Percentiles rank a stretch among this genome's conserved stretches.
These are phyloP conservation scores for Noccaea bulbosa DNA, from an alignment of 345 rosid species.

Conservation along the genomic window DNA sequence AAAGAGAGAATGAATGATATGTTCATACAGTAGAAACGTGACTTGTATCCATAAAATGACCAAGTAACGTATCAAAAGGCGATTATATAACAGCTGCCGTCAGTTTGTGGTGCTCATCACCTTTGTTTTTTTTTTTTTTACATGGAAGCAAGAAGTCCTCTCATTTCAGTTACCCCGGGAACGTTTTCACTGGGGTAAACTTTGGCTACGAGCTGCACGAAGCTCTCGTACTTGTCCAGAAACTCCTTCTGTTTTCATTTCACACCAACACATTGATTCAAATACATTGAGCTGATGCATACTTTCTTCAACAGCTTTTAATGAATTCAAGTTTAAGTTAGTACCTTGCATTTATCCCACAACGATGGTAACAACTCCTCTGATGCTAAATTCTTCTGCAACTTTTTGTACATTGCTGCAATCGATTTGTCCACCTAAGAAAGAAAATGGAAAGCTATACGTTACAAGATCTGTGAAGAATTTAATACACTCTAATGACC, in stretches of 20 bases:
- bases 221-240: conserved; percentile 93
- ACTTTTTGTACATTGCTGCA: conserved; percentile 84
- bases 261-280: conserved; percentile 5
- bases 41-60: not conserved
- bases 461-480: not conserved
- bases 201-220: conserved; percentile 84
- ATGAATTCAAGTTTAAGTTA: not conserved
- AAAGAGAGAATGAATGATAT: not conserved
- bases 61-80: not conserved
- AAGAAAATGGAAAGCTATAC: not conserved
- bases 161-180: conserved; percentile 78
- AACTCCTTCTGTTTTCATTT: conserved; percentile 77
- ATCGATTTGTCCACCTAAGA: conserved; percentile 87
- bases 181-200: conserved; percentile 80
- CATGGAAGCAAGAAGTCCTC: conserved; percentile 80
- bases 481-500: not conserved
- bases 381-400: conserved; percentile 93
- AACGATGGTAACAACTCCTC: conserved; percentile 91
- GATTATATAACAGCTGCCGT: conserved; percentile 23
- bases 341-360: conserved; percentile 99
- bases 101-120: not conserved
- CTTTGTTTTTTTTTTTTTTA: conserved; percentile 36
- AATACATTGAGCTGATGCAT: conserved; percentile 3
- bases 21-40: not conserved
- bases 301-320: not conserved